Conservation (phyloP, 208 protist genomes). For the Acanthamoeba royreba region DNA sequence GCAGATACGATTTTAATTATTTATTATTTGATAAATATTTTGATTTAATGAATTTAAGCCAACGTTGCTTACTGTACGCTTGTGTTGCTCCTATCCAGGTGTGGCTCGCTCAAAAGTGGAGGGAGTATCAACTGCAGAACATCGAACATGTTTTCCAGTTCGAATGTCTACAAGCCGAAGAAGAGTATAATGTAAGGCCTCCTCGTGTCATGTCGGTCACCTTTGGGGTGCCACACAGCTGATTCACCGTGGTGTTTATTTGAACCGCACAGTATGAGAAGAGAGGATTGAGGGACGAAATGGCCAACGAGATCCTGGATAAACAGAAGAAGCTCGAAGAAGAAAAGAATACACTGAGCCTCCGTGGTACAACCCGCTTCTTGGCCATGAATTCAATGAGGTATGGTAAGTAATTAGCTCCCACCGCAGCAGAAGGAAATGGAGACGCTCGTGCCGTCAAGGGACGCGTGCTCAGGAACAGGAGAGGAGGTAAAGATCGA, state of each 20-base stretch:
- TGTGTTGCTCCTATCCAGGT: not conserved
- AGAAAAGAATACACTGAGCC: conserved; percentile 59
- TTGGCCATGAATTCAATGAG: too few species aligned
- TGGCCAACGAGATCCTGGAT: conserved; percentile 56
- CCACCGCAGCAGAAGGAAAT: not conserved
- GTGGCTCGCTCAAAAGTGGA: conserved; percentile 59
- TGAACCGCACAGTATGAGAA: conserved; percentile 17
- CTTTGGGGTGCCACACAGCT: not conserved
- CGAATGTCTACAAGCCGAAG: conserved; percentile 54
- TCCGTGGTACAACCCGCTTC: not conserved
- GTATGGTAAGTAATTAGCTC: too few species aligned
- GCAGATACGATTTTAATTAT: not conserved
- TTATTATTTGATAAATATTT: not conserved
- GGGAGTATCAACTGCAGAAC: conserved; percentile 65
- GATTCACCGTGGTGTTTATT: not conserved
- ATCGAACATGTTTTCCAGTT: conserved; percentile 60
- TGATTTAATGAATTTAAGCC: too few species aligned
- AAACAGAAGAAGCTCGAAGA: conserved; percentile 67
- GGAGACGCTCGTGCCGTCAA: conserved; percentile 15
- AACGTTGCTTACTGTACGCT: not conserved
- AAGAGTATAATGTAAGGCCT: conserved; percentile 55
- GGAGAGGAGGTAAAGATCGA: not conserved
- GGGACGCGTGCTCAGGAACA: not conserved
- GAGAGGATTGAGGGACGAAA: conserved; percentile 45
- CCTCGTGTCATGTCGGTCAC: not conserved